These are phyloP conservation scores for Alternaria incomplexa DNA, from an alignment of 2,329 filamentous ascomycete species.

Conservation along the genomic window DNA sequence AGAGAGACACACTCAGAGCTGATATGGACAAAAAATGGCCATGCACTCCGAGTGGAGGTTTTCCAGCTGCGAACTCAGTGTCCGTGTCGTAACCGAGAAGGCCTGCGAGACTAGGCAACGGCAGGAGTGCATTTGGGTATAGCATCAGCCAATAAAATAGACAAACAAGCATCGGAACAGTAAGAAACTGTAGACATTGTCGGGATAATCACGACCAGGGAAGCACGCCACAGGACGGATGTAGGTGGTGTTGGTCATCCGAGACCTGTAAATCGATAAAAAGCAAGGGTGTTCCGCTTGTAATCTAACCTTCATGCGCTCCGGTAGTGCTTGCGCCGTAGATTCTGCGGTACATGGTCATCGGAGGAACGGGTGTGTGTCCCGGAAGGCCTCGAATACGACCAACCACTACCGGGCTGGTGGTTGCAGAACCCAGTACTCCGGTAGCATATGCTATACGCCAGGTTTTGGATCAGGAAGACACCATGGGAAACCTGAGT, in stretches of 20 bases:
- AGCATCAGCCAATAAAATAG: not conserved
- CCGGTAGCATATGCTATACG: not conserved
- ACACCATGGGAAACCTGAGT: not conserved
- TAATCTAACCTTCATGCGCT: slow-evolving; percentile 16
- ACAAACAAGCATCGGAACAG: not conserved
- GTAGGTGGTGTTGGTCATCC: not conserved
- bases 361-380: slow-evolving; percentile 20
- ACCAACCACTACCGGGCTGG: slow-evolving; percentile 8
- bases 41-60: not conserved
- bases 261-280: not conserved
- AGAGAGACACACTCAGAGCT: not conserved
- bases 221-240: not conserved
- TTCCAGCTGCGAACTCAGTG: slow-evolving; percentile 12
- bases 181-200: not conserved
- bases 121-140: not conserved
- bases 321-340: slow-evolving; percentile 18
- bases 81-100: slow-evolving; percentile 8
- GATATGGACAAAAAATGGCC: not conserved
- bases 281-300: not conserved
- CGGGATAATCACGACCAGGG: not conserved
- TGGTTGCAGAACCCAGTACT: slow-evolving; percentile 8
- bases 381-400: slow-evolving; percentile 12
- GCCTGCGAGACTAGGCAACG: not conserved
- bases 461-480: not conserved
- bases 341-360: slow-evolving; percentile 5